Conservation (phyloP, 202 grass and related monocot species). For the Elaeis oleifera region DNA sequence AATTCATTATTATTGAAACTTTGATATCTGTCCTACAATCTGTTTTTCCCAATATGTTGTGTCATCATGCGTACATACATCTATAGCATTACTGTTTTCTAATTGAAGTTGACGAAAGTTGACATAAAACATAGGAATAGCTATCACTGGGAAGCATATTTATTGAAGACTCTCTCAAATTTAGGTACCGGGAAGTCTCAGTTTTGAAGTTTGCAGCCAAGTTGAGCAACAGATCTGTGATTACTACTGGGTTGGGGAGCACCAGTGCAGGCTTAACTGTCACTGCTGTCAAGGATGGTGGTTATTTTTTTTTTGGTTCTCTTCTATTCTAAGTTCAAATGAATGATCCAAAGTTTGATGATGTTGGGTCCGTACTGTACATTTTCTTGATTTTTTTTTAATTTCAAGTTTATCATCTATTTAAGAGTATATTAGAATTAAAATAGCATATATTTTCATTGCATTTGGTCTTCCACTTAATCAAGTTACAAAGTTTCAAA, state of each 20-base stretch:
- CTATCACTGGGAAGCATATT: constrained; percentile 3
- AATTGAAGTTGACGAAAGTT: too few relatives aligned
- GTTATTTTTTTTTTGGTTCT: constrained; percentile 28
- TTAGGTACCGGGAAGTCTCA: constrained; percentile 94
- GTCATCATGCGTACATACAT: too few relatives aligned
- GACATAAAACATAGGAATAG: not conserved
- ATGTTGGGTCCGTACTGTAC: not conserved
- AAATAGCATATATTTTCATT: too few relatives aligned
- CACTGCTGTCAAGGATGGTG: constrained; percentile 93
- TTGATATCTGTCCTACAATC: too few relatives aligned
- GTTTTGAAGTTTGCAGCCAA: constrained; percentile 94
- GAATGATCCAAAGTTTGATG: not conserved
- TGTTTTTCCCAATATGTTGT: too few relatives aligned
- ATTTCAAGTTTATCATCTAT: too few relatives aligned
- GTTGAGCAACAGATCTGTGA: constrained; percentile 80
- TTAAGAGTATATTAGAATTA: too few relatives aligned
- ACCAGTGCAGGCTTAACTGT: constrained; percentile 93
- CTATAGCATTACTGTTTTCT: too few relatives aligned
- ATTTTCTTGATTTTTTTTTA: too few relatives aligned
- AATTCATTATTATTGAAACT: too few relatives aligned
- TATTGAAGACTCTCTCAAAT: constrained; percentile 17
- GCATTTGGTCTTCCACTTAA: too few relatives aligned
- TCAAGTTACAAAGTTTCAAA: too few relatives aligned
- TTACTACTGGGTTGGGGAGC: constrained; percentile 86
- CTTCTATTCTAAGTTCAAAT: constrained; percentile 1